Conservation (phyloP, 352 stramenopile species). For the Globisporangium cystogenes region DNA sequence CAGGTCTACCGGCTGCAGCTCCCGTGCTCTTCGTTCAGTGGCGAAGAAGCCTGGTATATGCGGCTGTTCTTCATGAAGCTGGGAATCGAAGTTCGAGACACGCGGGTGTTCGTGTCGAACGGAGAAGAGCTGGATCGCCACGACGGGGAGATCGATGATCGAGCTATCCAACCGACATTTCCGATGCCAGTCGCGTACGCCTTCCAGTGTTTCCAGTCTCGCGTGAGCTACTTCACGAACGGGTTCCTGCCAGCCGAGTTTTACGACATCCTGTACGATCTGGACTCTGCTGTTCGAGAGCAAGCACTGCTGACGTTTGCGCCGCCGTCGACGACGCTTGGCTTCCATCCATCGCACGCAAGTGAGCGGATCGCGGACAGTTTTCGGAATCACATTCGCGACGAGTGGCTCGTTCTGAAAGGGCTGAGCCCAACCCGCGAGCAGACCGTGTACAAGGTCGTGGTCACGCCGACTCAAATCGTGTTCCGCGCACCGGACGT, state of each 20-base stretch:
- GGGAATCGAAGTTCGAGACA: slow-evolving; percentile 41
- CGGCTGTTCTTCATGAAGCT: slow-evolving; percentile 43
- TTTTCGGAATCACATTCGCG: slow-evolving; percentile 30
- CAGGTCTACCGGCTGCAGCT: slow-evolving; percentile 25
- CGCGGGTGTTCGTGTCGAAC: slow-evolving; percentile 27
- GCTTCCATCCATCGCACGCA: slow-evolving; percentile 18
- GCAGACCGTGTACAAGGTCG: slow-evolving; percentile 46
- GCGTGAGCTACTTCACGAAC: slow-evolving; percentile 42
- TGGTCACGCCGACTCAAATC: slow-evolving; percentile 64
- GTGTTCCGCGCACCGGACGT: slow-evolving; percentile 47
- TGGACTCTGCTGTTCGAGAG: slow-evolving; percentile 35
- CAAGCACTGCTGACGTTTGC: slow-evolving; percentile 38
- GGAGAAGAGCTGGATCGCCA: slow-evolving; percentile 27
- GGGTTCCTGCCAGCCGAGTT: slow-evolving; percentile 29
- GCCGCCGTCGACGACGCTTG: slow-evolving; percentile 20
- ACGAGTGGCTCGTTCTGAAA: slow-evolving; percentile 25
- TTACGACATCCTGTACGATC: slow-evolving; percentile 22
- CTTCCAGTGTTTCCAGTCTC: slow-evolving; percentile 41
- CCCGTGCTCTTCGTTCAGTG: not conserved
- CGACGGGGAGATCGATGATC: not conserved
- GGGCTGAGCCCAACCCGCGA: slow-evolving; percentile 3
- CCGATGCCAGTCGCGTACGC: slow-evolving; percentile 36
- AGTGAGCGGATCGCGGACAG: slow-evolving; percentile 19
- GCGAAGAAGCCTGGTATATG: slow-evolving; percentile 31
- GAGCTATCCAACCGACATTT: slow-evolving; percentile 4